Conservation (phyloP, 768 basidiomycete genomes). For the Pleurotus sapidus region DNA sequence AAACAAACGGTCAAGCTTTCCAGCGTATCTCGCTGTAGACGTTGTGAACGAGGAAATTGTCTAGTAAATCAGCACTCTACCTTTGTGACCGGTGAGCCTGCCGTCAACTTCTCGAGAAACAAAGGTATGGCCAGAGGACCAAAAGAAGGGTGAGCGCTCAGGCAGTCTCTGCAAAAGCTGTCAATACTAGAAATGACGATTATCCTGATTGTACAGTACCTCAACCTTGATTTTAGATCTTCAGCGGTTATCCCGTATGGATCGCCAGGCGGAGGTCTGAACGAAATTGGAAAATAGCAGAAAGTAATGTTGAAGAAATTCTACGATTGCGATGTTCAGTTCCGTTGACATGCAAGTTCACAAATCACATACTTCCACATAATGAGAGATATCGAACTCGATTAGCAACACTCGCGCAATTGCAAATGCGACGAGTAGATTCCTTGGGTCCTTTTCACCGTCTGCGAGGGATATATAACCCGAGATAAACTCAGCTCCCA, state of each 20-base stretch:
- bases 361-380: slow-evolving; percentile 64
- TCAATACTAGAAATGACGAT: background rate
- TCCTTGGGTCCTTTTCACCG: slow-evolving; percentile 97
- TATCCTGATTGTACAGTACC: slow-evolving; percentile 34
- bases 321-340: slow-evolving; percentile 35
- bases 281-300: slow-evolving; percentile 98
- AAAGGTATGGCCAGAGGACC: slow-evolving; percentile 83
- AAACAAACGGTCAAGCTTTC: slow-evolving; percentile 75
- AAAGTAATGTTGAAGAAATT: slow-evolving; percentile 92
- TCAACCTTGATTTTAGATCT: slow-evolving; percentile 72
- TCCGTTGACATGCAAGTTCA: background rate
- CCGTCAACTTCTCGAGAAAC: slow-evolving; percentile 88
- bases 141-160: slow-evolving; percentile 78
- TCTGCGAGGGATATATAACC: slow-evolving; percentile 82
- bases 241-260: slow-evolving; percentile 90
- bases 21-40: slow-evolving; percentile 76
- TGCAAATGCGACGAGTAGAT: slow-evolving; percentile 85
- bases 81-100: slow-evolving; percentile 81
- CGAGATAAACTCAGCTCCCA: slow-evolving; percentile 70
- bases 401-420: slow-evolving; percentile 83
- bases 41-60: background rate
- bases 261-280: slow-evolving; percentile 90
- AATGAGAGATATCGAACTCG: slow-evolving; percentile 77
- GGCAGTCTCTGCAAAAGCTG: slow-evolving; percentile 47
- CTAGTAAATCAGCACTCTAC: slow-evolving; percentile 31